Conservation (phyloP, 225 moss, liverwort and hornwort species). For the Sphagnum tenellum region DNA sequence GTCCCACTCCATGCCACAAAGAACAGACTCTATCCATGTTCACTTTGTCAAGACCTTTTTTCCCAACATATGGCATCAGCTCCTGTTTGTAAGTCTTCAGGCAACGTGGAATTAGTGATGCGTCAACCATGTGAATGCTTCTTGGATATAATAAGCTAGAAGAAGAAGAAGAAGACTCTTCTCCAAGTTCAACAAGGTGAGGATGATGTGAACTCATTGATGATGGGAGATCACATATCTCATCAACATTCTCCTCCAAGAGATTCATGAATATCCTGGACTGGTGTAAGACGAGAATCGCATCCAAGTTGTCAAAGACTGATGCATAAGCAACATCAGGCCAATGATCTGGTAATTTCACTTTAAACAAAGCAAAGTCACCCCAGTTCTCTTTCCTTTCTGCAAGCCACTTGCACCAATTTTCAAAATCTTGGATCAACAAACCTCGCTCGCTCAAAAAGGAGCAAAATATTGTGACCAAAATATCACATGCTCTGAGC, state of each 20-base stretch:
- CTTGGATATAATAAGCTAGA: too few species aligned
- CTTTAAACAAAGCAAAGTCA: conserved; percentile 11
- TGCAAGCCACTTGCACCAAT: conserved; percentile 15
- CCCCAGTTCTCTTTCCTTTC: conserved; percentile 31
- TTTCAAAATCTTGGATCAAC: conserved; percentile 20
- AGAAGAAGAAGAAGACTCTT: conserved; percentile 5
- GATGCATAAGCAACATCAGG: conserved; percentile 24
- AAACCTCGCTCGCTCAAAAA: conserved; percentile 23
- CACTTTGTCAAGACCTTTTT: conserved; percentile 28
- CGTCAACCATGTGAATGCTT: conserved; percentile 20
- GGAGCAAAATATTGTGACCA: conserved; percentile 13
- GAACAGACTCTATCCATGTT: conserved; percentile 31
- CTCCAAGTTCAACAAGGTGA: conserved; percentile 10
- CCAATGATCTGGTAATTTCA: conserved; percentile 18
- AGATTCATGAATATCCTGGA: conserved; percentile 39
- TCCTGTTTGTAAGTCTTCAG: conserved; percentile 26
- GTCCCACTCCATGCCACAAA: conserved; percentile 32
- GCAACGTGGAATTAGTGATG: conserved; percentile 22
- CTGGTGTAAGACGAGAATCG: conserved; percentile 22
- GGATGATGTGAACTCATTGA: conserved; percentile 11
- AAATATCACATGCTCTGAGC: conserved; percentile 28
- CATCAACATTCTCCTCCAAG: conserved; percentile 10
- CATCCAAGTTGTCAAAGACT: conserved; percentile 25
- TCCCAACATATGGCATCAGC: conserved; percentile 34
- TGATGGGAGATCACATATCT: conserved; percentile 18